Evolutionary conservation across 352 stramenopile species (phyloP), one percentile per base, ranked within the genome.

Genomic region (Globisporangium camurandrum): DNA sequence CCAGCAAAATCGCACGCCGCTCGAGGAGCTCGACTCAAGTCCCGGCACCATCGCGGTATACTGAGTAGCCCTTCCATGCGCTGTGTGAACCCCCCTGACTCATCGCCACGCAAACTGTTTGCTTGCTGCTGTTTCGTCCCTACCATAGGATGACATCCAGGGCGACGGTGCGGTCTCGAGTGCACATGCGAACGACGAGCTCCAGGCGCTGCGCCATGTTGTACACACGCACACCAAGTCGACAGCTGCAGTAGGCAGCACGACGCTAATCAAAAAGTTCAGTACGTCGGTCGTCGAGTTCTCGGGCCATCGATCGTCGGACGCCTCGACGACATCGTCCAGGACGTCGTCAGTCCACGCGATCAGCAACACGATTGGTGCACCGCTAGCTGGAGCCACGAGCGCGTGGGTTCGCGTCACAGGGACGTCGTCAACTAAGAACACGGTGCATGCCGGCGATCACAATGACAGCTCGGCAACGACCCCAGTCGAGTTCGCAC

Each of bases 1-100:
- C 41, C 23, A 87, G 76, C 69, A 85, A 76, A 85, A 81, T 23
- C 75, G 64, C 5, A 88, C 74, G 22, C 71, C 77, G 5, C 54
- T 88, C 0, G 74, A 86, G 49, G 77, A 85, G 43, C 59, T 86
- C 11, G 66, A 88, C 49, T 54, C 60, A 0, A 47, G 53, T 12
- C 46, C 61, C 2, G 48, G 46, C 34, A 50, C 52, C n/a, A 51
- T 61, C 33, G 69, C 59, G 51, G 75, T 87, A 37, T 22, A 38
- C 27, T 9, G n/a, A 24, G 20, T 20, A 6, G 3, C 7, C 19
- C 14, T 19, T 17, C 5, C 14, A 39, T 39, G 33, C 19, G 30
- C 12, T 34, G 30, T 34, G 31, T 38, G n/a, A n/a, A n/a, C n/a
- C n/a, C n/a, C n/a, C 14, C 33, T 38, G 19, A 40, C 34, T 40